These are phyloP conservation scores for Phytophthora ramorum DNA, from an alignment of 352 stramenopile genomes.

Conservation along the genomic window DNA sequence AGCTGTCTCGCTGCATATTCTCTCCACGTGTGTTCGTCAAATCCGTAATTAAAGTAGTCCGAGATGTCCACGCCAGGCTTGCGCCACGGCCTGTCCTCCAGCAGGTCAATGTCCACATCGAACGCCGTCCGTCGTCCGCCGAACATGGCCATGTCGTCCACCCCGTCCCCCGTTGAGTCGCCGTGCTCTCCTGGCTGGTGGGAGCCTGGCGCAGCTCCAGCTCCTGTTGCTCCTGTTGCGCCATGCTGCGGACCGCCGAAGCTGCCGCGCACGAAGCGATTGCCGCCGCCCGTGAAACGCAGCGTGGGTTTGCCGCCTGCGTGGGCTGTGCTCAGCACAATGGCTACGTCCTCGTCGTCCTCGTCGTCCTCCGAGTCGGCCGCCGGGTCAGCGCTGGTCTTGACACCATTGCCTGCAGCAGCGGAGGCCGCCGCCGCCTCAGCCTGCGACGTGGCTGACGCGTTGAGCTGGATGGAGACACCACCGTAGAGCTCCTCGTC, in stretches of 20 bases:
- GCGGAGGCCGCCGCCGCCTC: conserved; percentile 20
- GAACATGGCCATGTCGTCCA: conserved; percentile 82
- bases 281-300: conserved; percentile 77
- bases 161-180: conserved; percentile 29
- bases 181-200: conserved; percentile 25
- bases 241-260: conserved; percentile 53
- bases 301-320: conserved; percentile 75
- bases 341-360: conserved; percentile 86
- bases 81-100: conserved; percentile 92
- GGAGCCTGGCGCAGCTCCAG: conserved; percentile 7
- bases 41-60: conserved; percentile 95
- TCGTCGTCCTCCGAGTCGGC: conserved; percentile 83
- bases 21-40: conserved; percentile 87
- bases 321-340: conserved; percentile 74
- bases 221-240: conserved; percentile 18
- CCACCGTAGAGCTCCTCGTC: conserved; percentile 83
- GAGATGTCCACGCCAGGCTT: conserved; percentile 93
- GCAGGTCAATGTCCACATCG: conserved; percentile 92
- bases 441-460: conserved; percentile 37
- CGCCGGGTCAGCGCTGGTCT: conserved; percentile 28
- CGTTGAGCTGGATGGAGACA: conserved; percentile 76
- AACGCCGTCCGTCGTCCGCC: conserved; percentile 90
- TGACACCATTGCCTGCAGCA: conserved; percentile 7
- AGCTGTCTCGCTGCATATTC: conserved; percentile 88
- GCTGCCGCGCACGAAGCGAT: conserved; percentile 78